Conservation (phyloP, 805 yeast genomes). For the Kodamaea leandrae region DNA sequence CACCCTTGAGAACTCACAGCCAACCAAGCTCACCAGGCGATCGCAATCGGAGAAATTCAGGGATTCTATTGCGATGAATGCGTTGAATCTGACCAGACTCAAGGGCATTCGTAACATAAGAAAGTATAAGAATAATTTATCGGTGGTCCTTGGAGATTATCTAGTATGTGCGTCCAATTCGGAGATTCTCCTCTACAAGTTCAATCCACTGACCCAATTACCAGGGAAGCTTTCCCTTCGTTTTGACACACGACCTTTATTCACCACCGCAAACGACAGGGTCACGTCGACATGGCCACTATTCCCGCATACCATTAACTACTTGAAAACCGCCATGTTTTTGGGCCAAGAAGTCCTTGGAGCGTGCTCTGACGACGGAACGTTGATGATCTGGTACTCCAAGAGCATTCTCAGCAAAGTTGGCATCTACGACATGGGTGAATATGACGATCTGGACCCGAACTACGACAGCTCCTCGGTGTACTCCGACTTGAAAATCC, state of each 20-base stretch:
- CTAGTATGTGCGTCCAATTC: slow-evolving; percentile 36
- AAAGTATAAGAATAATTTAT: slow-evolving; percentile 42
- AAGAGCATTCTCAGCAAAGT: slow-evolving; percentile 20
- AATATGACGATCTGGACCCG: not conserved
- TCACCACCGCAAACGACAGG: slow-evolving; percentile 41
- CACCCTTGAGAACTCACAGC: slow-evolving; percentile 14
- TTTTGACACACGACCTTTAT: slow-evolving; percentile 42
- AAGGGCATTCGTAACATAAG: slow-evolving; percentile 24
- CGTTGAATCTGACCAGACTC: slow-evolving; percentile 22
- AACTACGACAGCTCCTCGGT: slow-evolving; percentile 3
- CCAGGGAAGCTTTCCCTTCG: slow-evolving; percentile 29
- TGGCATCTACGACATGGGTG: not conserved
- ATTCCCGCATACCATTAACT: slow-evolving; percentile 57
- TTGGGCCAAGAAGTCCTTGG: slow-evolving; percentile 42
- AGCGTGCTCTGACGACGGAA: slow-evolving; percentile 56
- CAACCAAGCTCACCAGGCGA: slow-evolving; percentile 17
- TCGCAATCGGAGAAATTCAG: slow-evolving; percentile 38
- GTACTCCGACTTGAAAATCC: slow-evolving; percentile 21
- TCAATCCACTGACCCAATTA: slow-evolving; percentile 24
- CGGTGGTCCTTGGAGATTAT: slow-evolving; percentile 23
- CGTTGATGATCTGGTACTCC: slow-evolving; percentile 35
- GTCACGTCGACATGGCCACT: slow-evolving; percentile 49
- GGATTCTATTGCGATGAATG: slow-evolving; percentile 29
- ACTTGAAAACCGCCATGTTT: slow-evolving; percentile 37
- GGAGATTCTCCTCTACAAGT: slow-evolving; percentile 31